phyloP scores from a whole-genome alignment of 1,284 basidiomycete species.

The Tilletiopsis washingtonensis region DNA sequence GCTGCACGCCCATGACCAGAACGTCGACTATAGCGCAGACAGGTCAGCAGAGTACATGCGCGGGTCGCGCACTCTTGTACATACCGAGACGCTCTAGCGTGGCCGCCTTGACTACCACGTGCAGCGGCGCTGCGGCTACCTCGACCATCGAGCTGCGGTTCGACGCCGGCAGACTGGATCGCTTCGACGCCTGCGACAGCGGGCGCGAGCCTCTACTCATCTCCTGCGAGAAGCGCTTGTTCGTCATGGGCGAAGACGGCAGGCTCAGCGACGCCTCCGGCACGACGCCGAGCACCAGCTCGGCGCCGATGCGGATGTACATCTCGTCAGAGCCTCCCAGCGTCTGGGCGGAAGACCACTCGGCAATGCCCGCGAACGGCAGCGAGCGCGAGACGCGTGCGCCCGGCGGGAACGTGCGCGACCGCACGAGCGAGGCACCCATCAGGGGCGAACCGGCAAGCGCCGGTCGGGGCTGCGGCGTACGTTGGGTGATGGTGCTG shows the following conservation, averaged over 20 bases:
- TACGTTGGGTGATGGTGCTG: slow-evolving; percentile 17
- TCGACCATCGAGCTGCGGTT: slow-evolving; percentile 39
- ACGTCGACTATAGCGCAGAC: slow-evolving; percentile 24
- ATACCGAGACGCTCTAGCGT: slow-evolving; percentile 30
- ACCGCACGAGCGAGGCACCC: slow-evolving; percentile 16
- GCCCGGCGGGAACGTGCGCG: slow-evolving; percentile 13
- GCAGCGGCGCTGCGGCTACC: slow-evolving; percentile 14
- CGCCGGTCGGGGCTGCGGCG: slow-evolving; percentile 6
- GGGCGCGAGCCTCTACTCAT: slow-evolving; percentile 25
- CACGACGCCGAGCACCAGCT: slow-evolving; percentile 21
- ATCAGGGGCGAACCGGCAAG: slow-evolving; percentile 20
- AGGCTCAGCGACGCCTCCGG: slow-evolving; percentile 21
- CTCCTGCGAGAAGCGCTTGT: slow-evolving; percentile 39
- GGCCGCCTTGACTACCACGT: slow-evolving; percentile 31
- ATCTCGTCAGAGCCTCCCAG: slow-evolving; percentile 3
- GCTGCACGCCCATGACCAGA: slow-evolving; percentile 40
- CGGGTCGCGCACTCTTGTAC: not conserved
- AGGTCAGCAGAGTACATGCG: not conserved
- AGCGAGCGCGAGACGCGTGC: slow-evolving; percentile 4
- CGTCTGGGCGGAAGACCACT: slow-evolving; percentile 10
- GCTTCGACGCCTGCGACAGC: slow-evolving; percentile 29
- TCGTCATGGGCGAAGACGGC: slow-evolving; percentile 24
- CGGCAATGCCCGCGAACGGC: slow-evolving; percentile 22
- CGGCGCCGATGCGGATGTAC: slow-evolving; percentile 23
- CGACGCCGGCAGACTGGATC: slow-evolving; percentile 36